These are phyloP conservation scores for Cladorrhinum samala DNA, from an alignment of 495 filamentous ascomycete species.

Conservation along the genomic window DNA sequence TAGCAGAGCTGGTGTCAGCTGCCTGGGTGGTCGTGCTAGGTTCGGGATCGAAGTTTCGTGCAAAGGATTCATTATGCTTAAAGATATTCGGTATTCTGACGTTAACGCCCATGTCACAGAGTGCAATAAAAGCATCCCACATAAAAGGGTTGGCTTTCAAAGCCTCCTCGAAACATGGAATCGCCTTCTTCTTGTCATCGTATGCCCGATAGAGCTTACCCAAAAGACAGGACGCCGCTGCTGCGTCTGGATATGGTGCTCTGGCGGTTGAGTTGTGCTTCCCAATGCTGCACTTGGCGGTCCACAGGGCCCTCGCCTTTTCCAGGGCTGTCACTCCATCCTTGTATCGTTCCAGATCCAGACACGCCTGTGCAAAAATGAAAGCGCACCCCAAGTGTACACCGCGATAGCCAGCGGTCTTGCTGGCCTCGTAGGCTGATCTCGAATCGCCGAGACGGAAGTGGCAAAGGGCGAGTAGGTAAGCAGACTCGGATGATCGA, in stretches of 20 bases:
- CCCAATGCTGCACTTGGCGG: constrained; percentile 63
- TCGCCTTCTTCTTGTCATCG: constrained; percentile 72
- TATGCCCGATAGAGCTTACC: constrained; percentile 82
- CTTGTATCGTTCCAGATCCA: constrained; percentile 67
- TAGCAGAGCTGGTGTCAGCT: constrained; percentile 27
- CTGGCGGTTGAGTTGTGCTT: constrained; percentile 65
- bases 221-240: constrained; percentile 70
- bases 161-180: constrained; percentile 77
- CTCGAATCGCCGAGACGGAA: constrained; percentile 68
- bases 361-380: constrained; percentile 82
- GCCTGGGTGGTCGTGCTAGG: constrained; percentile 12
- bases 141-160: constrained; percentile 90
- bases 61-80: constrained; percentile 52
- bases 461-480: constrained; percentile 79
- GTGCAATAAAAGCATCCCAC: constrained; percentile 92
- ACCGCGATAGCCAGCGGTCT: constrained; percentile 54
- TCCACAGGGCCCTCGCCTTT: constrained; percentile 64
- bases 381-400: constrained; percentile 82
- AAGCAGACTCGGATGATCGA: constrained; percentile 68
- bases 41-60: constrained; percentile 36
- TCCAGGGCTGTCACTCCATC: constrained; percentile 80
- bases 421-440: constrained; percentile 62
- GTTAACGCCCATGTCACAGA: constrained; percentile 62
- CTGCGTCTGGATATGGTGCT: constrained; percentile 72
- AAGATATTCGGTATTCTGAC: constrained; percentile 80